Base-by-base conservation (phyloP, 169 alveolate genomes). In the Condylostoma magnum region DNA sequence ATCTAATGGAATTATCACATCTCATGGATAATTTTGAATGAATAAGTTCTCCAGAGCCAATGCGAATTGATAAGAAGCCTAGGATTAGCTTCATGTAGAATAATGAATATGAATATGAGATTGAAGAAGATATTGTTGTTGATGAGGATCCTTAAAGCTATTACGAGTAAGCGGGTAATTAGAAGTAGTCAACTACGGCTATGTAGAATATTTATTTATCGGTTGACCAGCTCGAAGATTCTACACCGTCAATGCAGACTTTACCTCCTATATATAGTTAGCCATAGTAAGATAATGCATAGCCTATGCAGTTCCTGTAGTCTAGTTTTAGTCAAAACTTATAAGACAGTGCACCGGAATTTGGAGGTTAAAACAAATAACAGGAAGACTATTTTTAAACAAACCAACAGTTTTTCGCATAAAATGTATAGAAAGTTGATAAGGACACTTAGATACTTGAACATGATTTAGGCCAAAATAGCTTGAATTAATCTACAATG, bases 201-300 rank as follows among this genome's bases (percentile, higher is more conserved):
- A n/a, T n/a, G n/a, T n/a, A n/a, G n/a, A n/a, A n/a, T n/a, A n/a
- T n/a, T n/a, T n/a, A n/a, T n/a, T n/a, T n/a, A n/a, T n/a, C n/a
- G n/a, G n/a, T 10, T 41, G 65, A 53, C 65, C 46, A 38, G 20
- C 34, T 63, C 2, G 73, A 63, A 63, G 73, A 63, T 4, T 63
- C 73, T 0, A 63, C 73, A 5, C 73, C 73, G 12, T 41, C 58
- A 15, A 63, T 63, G 73, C 73, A 63, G 6, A 15, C 73, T 20
- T 15, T 63, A 1, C 73, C 73, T 3, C 58, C 73, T 5, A 27
- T 63, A 22, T 46, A n/a, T n/a, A n/a, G n/a, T n/a, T n/a, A n/a
- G n/a, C n/a, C n/a, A n/a, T n/a, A n/a, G n/a, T n/a, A n/a, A n/a
- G n/a, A n/a, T n/a, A n/a, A n/a, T n/a, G n/a, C n/a, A n/a, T n/a